Percentiles rank a stretch among this genome's conserved stretches.
Conservation (phyloP, 306 rosid genomes). For the Potentilla sterilis region DNA sequence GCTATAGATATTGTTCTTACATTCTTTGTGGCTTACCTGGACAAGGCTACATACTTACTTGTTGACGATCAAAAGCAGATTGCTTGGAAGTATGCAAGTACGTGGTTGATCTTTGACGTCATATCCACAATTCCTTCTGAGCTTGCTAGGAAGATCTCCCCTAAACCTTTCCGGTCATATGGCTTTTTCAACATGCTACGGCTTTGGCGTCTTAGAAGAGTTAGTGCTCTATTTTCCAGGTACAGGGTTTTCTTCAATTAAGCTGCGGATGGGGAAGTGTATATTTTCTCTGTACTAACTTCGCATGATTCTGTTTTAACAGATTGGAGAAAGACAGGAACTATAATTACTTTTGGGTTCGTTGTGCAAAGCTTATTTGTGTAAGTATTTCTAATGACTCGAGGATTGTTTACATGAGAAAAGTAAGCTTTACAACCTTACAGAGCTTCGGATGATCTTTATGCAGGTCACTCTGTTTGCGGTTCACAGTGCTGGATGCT, state of each 20-base stretch:
- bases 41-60: conserved; percentile 61
- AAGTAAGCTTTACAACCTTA: conserved; percentile 19
- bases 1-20: conserved; percentile 74
- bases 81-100: conserved; percentile 58
- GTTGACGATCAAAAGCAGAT: conserved; percentile 61
- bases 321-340: conserved; percentile 92
- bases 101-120: conserved; percentile 77
- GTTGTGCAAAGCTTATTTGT: conserved; percentile 82
- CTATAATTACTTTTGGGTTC: conserved; percentile 85
- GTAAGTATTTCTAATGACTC: conserved; percentile 41
- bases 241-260: conserved; percentile 10
- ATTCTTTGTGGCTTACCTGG: conserved; percentile 85
- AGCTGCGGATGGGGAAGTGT: background rate
- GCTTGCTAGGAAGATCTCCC: conserved; percentile 51
- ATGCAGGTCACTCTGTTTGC: conserved; percentile 86
- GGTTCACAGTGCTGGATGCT: conserved; percentile 83
- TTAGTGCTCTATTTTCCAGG: conserved; percentile 81
- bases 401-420: background rate
- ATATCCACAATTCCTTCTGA: conserved; percentile 81
- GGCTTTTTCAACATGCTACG: conserved; percentile 92
- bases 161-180: conserved; percentile 51
- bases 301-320: conserved; percentile 13
- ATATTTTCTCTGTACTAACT: background rate
- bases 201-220: conserved; percentile 97
- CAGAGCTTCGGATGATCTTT: conserved; percentile 16